These are phyloP conservation scores for Stephania cephalantha DNA, from an alignment of 164 flowering plant genomes.

Conservation along the genomic window DNA sequence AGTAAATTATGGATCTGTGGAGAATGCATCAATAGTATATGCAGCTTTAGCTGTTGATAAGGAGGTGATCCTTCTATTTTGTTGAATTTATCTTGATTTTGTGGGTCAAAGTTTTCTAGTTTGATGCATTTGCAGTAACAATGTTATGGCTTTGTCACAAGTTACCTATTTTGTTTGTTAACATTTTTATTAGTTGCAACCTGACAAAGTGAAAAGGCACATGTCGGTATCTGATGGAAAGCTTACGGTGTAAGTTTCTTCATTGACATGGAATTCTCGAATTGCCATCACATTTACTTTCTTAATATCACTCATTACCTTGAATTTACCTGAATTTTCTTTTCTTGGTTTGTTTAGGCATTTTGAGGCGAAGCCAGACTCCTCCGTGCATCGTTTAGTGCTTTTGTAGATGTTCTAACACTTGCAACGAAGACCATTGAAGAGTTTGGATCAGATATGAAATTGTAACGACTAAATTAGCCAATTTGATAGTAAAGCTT, in stretches of 20 bases:
- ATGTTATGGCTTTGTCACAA: background rate
- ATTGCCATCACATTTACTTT: background rate
- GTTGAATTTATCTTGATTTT: background rate
- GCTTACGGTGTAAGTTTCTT: slow-evolving; percentile 62
- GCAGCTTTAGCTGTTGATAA: slow-evolving; percentile 80
- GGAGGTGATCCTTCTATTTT: slow-evolving; percentile 41
- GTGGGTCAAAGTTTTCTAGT: background rate
- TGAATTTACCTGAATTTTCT: no score
- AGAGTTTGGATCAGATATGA: slow-evolving; percentile 49
- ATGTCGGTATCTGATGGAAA: slow-evolving; percentile 58
- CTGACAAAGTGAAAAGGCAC: slow-evolving; percentile 71
- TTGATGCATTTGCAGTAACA: background rate
- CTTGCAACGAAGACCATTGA: slow-evolving; percentile 80
- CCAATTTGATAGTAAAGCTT: background rate
- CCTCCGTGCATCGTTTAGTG: slow-evolving; percentile 85
- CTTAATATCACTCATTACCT: no score
- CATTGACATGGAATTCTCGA: background rate
- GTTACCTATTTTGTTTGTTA: slow-evolving; percentile 8
- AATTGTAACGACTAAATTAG: background rate
- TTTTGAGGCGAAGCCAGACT: slow-evolving; percentile 97
- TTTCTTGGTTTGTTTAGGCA: slow-evolving; percentile 35
- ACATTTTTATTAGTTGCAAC: slow-evolving; percentile 57
- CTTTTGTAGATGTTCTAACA: slow-evolving; percentile 73
- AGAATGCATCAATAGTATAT: slow-evolving; percentile 49
- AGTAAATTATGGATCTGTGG: slow-evolving; percentile 48